These are phyloP conservation scores for Paraleonurus japonicus DNA, from an alignment of 257 asterid species.

Conservation along the genomic window DNA sequence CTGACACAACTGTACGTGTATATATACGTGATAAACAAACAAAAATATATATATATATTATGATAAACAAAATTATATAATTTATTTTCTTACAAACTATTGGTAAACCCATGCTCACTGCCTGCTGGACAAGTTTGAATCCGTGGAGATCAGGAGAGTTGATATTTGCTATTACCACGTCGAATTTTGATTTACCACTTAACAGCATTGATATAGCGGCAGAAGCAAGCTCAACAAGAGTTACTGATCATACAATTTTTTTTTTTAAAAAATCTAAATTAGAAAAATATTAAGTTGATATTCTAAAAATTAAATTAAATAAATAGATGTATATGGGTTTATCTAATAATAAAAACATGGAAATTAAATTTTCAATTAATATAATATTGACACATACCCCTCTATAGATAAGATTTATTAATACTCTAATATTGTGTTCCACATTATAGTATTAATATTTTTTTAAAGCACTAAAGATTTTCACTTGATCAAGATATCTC, in stretches of 20 bases:
- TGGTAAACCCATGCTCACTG: conserved; percentile 37
- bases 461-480: neutral
- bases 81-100: conserved; percentile 40
- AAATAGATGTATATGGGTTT: neutral
- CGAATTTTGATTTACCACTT: conserved; percentile 35
- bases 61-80: too few species aligned
- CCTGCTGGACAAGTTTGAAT: conserved; percentile 37
- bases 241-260: conserved; percentile 27
- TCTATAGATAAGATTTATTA: neutral
- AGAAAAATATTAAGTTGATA: too few species aligned
- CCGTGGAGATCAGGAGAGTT: conserved; percentile 50
- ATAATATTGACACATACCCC: neutral
- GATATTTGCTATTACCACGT: conserved; percentile 40
- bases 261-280: neutral
- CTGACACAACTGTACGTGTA: conserved; percentile 36
- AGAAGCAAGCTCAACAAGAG: conserved; percentile 37
- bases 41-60: too few species aligned
- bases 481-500: neutral
- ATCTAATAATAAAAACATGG: neutral
- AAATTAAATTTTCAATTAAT: neutral
- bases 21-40: too few species aligned
- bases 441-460: too few species aligned
- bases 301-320: too few species aligned
- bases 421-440: too few species aligned
- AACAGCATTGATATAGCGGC: conserved; percentile 38